A percentile compares a stretch with the other conserved stretches of the same genome.
Evolutionary conservation across 148 eudicot genomes (phyloP).

Genomic region (Heliamphora exappendiculata): DNA sequence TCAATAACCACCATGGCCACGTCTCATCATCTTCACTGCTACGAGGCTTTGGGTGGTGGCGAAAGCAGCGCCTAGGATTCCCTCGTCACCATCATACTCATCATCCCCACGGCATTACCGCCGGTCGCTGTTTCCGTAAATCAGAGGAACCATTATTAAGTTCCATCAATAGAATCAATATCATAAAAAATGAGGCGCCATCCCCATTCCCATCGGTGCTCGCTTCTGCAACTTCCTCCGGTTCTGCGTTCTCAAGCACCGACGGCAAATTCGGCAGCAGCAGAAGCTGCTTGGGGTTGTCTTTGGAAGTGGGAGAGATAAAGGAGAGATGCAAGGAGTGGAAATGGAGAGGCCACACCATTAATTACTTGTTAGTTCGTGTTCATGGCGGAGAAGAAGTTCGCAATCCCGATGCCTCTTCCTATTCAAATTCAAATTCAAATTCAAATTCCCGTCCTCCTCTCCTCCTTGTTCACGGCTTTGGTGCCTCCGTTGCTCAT

Average conservation of each 20-base stretch:
- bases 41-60: neutral
- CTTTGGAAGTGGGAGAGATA: constrained; percentile 45
- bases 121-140: neutral
- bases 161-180: too few species aligned
- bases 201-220: neutral
- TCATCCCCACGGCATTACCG: neutral
- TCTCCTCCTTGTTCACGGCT: constrained; percentile 84
- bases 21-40: neutral
- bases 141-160: neutral
- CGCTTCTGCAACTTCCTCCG: neutral
- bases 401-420: neutral
- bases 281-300: constrained; percentile 12
- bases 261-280: neutral
- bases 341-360: constrained; percentile 58
- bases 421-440: neutral
- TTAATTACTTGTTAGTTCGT: constrained; percentile 49
- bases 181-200: neutral
- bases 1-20: neutral
- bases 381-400: constrained; percentile 18
- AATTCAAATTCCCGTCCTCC: constrained; percentile 28
- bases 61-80: neutral
- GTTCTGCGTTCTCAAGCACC: neutral
- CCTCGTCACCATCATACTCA: neutral
- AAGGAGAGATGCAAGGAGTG: constrained; percentile 45
- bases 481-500: constrained; percentile 91